These are phyloP conservation scores for Globisporangium camurandrum DNA, from an alignment of 352 stramenopile species.

Conservation along the genomic window DNA sequence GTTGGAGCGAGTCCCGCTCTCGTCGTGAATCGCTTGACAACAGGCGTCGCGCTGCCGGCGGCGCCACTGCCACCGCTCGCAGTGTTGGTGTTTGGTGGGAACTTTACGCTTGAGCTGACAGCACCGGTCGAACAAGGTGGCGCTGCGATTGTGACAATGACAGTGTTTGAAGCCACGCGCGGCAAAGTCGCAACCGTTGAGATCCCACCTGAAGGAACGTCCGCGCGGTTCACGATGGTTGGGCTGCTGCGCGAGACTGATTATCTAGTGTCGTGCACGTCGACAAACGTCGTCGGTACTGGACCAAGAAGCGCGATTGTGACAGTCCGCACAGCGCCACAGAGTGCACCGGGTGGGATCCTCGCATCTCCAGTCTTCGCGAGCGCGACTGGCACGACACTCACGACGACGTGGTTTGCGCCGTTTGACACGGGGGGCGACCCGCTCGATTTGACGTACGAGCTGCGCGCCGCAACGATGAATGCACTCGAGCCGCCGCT, in stretches of 20 bases:
- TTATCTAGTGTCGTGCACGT: conserved; percentile 32
- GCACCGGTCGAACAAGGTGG: conserved; percentile 39
- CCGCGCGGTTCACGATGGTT: conserved; percentile 20
- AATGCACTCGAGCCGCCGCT: neutral
- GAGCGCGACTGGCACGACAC: conserved; percentile 22
- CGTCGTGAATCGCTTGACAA: conserved; percentile 17
- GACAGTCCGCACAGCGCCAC: conserved; percentile 20
- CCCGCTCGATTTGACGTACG: conserved; percentile 18
- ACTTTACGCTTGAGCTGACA: conserved; percentile 40
- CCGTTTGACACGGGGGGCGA: conserved; percentile 42
- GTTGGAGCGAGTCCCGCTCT: conserved; percentile 22
- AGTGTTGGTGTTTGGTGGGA: conserved; percentile 41
- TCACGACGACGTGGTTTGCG: conserved; percentile 24
- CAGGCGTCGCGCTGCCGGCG: conserved; percentile 12
- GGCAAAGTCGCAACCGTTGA: conserved; percentile 17
- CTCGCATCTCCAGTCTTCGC: conserved; percentile 17
- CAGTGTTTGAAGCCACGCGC: conserved; percentile 29
- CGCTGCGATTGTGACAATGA: conserved; percentile 21
- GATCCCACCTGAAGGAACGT: neutral
- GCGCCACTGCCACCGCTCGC: conserved; percentile 18
- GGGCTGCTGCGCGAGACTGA: conserved; percentile 19
- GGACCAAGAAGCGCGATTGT: conserved; percentile 15
- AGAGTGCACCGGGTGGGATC: conserved; percentile 30
- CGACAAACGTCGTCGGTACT: conserved; percentile 33
- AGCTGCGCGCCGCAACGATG: conserved; percentile 18